phyloP scores from a whole-genome alignment of 805 yeast species.

The Wickerhamiella sergipiensis region DNA sequence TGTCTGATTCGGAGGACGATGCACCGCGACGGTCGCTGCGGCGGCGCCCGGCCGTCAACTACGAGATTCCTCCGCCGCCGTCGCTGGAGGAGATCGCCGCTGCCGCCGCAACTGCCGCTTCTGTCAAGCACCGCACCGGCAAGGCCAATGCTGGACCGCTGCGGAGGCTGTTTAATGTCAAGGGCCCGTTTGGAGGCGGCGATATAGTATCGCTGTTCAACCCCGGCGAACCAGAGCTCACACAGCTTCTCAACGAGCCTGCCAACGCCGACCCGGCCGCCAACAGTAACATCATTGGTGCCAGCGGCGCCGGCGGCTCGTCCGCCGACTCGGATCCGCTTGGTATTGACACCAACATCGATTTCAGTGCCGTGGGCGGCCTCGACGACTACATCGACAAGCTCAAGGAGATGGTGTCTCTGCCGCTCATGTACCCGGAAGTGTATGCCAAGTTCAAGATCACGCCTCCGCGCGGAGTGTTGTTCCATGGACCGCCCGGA shows the following conservation, averaged over 20 bases:
- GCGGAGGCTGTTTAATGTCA: slow-evolving; percentile 75
- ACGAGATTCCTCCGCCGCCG: slow-evolving; percentile 19
- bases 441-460: slow-evolving; percentile 77
- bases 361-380: slow-evolving; percentile 80
- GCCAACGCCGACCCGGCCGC: slow-evolving; percentile 30
- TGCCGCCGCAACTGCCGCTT: not conserved
- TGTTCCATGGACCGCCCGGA: slow-evolving; percentile 98
- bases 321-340: slow-evolving; percentile 49
- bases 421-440: slow-evolving; percentile 88
- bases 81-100: slow-evolving; percentile 15
- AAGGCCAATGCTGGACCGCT: slow-evolving; percentile 16
- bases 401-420: slow-evolving; percentile 89
- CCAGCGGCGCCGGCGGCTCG: not conserved
- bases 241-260: slow-evolving; percentile 22
- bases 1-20: not conserved
- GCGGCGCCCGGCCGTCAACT: slow-evolving; percentile 17
- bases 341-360: slow-evolving; percentile 78
- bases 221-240: slow-evolving; percentile 8
- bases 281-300: slow-evolving; percentile 1
- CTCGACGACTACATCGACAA: slow-evolving; percentile 81
- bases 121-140: not conserved
- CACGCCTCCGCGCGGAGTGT: slow-evolving; percentile 93
- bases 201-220: slow-evolving; percentile 69
- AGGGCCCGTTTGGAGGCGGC: slow-evolving; percentile 96
- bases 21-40: slow-evolving; percentile 7